Conservation (phyloP, 345 rosid species). For the Cardiospermum halicacabum region DNA sequence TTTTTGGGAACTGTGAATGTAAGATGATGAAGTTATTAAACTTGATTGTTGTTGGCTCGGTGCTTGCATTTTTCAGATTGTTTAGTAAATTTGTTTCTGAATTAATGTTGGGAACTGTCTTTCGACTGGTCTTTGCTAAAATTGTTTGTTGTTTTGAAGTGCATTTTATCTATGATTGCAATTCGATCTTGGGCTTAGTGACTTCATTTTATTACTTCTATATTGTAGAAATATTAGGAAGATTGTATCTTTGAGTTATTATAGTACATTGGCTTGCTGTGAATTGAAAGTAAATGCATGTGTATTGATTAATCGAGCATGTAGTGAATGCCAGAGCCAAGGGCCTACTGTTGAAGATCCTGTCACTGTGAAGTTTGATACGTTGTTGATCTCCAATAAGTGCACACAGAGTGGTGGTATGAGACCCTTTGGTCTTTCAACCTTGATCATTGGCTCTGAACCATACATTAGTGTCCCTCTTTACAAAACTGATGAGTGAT, state of each 20-base stretch:
- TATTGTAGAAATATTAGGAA: conserved; percentile 72
- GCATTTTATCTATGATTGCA: background rate
- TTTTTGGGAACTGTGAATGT: too few species aligned
- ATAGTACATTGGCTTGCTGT: conserved; percentile 78
- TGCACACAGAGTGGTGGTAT: conserved; percentile 95
- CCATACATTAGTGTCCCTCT: conserved; percentile 61
- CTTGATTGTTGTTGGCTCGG: too few species aligned
- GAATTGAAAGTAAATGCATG: conserved; percentile 78
- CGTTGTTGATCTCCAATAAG: conserved; percentile 87
- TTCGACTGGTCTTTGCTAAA: too few species aligned
- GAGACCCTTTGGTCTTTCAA: conserved; percentile 72
- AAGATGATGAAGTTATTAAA: too few species aligned
- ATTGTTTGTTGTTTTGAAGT: too few species aligned
- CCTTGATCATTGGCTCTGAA: conserved; percentile 74
- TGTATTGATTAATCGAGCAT: conserved; percentile 56
- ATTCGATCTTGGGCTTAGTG: background rate
- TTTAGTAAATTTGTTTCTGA: too few species aligned
- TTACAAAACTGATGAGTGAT: conserved; percentile 10
- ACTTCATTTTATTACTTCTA: conserved; percentile 4
- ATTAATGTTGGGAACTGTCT: too few species aligned
- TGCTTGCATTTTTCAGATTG: too few species aligned
- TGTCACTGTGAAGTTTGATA: conserved; percentile 83
- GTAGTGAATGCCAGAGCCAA: conserved; percentile 74
- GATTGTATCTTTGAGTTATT: conserved; percentile 75
- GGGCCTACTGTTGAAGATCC: conserved; percentile 92